Base-by-base conservation (phyloP, 1,139 yeast genomes). In the Nakaseomyces glabratus region DNA sequence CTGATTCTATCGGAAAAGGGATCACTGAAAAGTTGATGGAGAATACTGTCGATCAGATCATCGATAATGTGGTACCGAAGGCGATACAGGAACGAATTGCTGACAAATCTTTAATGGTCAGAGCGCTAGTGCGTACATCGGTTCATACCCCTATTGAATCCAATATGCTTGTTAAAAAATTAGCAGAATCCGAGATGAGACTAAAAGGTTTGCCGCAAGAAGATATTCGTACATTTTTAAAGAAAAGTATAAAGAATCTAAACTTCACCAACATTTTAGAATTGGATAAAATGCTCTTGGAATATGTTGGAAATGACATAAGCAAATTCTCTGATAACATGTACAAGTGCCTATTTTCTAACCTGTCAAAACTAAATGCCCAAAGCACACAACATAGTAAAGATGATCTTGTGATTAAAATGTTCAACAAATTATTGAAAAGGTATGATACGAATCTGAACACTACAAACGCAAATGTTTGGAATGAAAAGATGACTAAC, bases 91-190 rank as follows among this genome's bases (percentile, higher is more conserved):
- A 62, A 1, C 60, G 65, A 29, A 56, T 80, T 4, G 74, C 75
- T 0, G 64, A 70, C 24, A 48, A 52, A 11, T n/a, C 21, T n/a
- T n/a, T 28, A 3, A 22, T 18, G 13, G 11, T 31, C 14, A 14
- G 7, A 19, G 26, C 25, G n/a, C 20, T 21, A 13, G 25, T 31
- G 6, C 17, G 12, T 20, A 31, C 20, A 10, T 26, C 30, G 4
- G 20, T n/a, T 2, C 21, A 23, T n/a, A 16, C 33, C 6, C 24
- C 21, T 6, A 31, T 17, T 3, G 20, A 33, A 12, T 80, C 88
- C 86, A 57, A 61, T 12, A 56, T 68, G 21, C 69, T 78, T 3
- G 51, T 80, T 4, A 53, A 62, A 3, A 70, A 67, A 31, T 51
- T 80, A 14, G 46, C 51, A n/a, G 43, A 47, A 6, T 48, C 60